These are phyloP conservation scores for rapeseed (Brassica napus) DNA, from an alignment of 345 rosid species.

Conservation along the genomic window Da-Ae NC_063451.1:45326501-45327000, in stretches of 20 bases:
- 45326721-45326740: not conserved
- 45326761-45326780: not conserved
- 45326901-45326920: no score
- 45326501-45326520: not conserved
- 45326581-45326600: not conserved
- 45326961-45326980: no score
- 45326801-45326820: no score
- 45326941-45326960: no score
- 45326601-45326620: not conserved
- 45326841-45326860: no score
- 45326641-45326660: not conserved
- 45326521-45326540: not conserved
- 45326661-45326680: not conserved
- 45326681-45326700: not conserved
- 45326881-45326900: no score
- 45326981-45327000: no score
- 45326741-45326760: not conserved
- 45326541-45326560: constrained; percentile 15
- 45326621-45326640: not conserved
- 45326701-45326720: not conserved
- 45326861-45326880: no score
- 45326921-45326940: no score
- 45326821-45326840: no score
- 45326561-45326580: constrained; percentile 6
- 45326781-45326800: not conserved